Evolutionary conservation across 2,329 filamentous ascomycete genomes (phyloP).

Genomic region (Alternaria angustiovoidea): DNA sequence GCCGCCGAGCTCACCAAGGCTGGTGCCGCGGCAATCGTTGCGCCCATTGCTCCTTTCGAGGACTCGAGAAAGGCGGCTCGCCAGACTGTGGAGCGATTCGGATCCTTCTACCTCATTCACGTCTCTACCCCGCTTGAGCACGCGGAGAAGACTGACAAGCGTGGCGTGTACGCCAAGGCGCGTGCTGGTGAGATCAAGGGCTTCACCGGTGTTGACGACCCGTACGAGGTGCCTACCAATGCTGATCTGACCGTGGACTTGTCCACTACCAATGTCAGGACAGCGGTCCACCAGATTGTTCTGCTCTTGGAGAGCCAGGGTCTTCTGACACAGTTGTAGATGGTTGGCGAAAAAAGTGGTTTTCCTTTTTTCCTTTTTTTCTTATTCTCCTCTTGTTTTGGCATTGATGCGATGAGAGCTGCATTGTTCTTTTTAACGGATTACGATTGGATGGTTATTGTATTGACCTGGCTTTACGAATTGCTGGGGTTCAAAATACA

Average conservation of each 20-base stretch:
- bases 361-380: too few species aligned
- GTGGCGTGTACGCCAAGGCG: constrained; percentile 85
- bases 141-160: constrained; percentile 93
- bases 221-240: constrained; percentile 85
- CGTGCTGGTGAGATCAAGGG: constrained; percentile 92
- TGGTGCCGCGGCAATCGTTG: constrained; percentile 93
- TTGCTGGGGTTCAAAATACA: background rate
- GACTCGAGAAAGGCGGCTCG: constrained; percentile 77
- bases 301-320: constrained; percentile 89
- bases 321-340: constrained; percentile 70
- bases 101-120: constrained; percentile 94
- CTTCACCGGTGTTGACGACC: constrained; percentile 97
- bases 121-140: constrained; percentile 92
- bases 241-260: constrained; percentile 85
- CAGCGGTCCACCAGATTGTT: constrained; percentile 96
- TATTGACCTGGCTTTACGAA: background rate
- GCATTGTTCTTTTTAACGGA: background rate
- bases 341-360: background rate
- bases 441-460: constrained; percentile 3
- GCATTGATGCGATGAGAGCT: background rate
- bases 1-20: constrained; percentile 92
- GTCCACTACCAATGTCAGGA: constrained; percentile 86
- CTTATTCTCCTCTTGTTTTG: too few species aligned
- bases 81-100: constrained; percentile 85
- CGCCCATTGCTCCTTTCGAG: constrained; percentile 94